These are phyloP conservation scores for Monascus ruber DNA, from an alignment of 2,329 filamentous ascomycete genomes.

Conservation along the genomic window DNA sequence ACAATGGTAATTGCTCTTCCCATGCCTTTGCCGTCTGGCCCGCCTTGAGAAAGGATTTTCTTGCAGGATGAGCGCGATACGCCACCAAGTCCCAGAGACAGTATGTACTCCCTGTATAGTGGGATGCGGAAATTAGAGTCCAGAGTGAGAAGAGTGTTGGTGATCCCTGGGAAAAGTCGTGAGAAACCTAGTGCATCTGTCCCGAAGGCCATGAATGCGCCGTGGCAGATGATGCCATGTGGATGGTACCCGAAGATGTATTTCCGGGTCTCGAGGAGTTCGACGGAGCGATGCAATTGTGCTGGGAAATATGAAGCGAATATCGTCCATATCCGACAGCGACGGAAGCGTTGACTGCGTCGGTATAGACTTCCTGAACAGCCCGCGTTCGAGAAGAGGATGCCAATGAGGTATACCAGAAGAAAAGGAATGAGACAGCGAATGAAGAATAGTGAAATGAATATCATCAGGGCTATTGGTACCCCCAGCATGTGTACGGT, in stretches of 20 bases:
- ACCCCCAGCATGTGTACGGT: background rate
- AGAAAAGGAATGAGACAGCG: background rate
- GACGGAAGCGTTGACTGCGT: conserved; percentile 61
- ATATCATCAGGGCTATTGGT: background rate
- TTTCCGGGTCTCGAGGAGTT: conserved; percentile 62
- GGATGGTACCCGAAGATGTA: conserved; percentile 88
- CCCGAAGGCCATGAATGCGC: conserved; percentile 68
- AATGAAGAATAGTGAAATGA: background rate
- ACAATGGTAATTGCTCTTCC: conserved; percentile 82
- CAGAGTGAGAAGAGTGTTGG: conserved; percentile 70
- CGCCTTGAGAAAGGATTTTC: conserved; percentile 64
- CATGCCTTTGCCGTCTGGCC: conserved; percentile 61
- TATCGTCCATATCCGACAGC: conserved; percentile 59
- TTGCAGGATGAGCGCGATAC: conserved; percentile 75
- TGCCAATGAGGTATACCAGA: background rate
- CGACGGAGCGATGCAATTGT: conserved; percentile 62
- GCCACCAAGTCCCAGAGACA: conserved; percentile 64
- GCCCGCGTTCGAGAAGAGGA: conserved; percentile 55
- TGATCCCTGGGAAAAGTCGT: conserved; percentile 74
- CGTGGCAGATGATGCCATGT: conserved; percentile 79
- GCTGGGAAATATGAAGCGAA: conserved; percentile 80
- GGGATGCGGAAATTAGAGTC: conserved; percentile 78
- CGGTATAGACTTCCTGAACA: conserved; percentile 57
- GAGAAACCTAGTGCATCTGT: conserved; percentile 71
- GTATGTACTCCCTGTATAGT: conserved; percentile 71